A percentile compares a stretch with the other conserved stretches of the same genome.
phyloP scores from a whole-genome alignment of 225 moss, liverwort and hornwort genomes.

The Takakia lepidozioides region DNA sequence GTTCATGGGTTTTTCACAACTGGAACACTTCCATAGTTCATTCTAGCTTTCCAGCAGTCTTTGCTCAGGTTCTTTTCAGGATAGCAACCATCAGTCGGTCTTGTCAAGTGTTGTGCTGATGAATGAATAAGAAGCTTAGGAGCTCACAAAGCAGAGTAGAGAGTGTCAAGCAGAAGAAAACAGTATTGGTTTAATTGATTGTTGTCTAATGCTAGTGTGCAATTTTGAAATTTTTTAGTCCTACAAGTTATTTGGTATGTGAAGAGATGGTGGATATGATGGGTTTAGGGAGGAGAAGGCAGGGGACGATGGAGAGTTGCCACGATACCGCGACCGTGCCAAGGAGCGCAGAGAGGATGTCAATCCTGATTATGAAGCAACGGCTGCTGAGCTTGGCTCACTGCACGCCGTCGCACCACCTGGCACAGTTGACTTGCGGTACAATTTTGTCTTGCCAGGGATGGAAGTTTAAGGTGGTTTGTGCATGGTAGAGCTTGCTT shows the following conservation, averaged over 20 bases:
- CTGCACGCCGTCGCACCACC: slow-evolving; percentile 97
- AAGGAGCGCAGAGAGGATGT: slow-evolving; percentile 99
- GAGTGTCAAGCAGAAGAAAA: no score
- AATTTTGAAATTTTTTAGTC: background rate
- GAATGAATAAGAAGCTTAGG: no score
- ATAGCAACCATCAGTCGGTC: no score
- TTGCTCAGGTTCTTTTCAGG: no score
- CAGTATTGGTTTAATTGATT: background rate
- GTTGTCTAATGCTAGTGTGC: background rate
- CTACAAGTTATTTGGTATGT: background rate
- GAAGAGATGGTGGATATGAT: background rate
- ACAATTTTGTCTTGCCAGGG: background rate
- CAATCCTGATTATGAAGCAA: slow-evolving; percentile 95
- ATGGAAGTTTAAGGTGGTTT: no score
- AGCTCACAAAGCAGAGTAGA: no score
- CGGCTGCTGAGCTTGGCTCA: slow-evolving; percentile 87
- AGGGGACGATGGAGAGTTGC: slow-evolving; percentile 66
- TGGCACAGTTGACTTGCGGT: slow-evolving; percentile 92
- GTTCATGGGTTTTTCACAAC: no score
- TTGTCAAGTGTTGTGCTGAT: no score
- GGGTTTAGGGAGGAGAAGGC: slow-evolving; percentile 76
- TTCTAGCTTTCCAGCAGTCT: no score
- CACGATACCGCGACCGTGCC: slow-evolving; percentile 87
- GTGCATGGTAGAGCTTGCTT: no score
- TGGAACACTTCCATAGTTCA: no score